Evolutionary conservation across 1,284 basidiomycete genomes (phyloP), one percentile per base, ranked within the genome.

Genomic region (Naganishia albida): DNA sequence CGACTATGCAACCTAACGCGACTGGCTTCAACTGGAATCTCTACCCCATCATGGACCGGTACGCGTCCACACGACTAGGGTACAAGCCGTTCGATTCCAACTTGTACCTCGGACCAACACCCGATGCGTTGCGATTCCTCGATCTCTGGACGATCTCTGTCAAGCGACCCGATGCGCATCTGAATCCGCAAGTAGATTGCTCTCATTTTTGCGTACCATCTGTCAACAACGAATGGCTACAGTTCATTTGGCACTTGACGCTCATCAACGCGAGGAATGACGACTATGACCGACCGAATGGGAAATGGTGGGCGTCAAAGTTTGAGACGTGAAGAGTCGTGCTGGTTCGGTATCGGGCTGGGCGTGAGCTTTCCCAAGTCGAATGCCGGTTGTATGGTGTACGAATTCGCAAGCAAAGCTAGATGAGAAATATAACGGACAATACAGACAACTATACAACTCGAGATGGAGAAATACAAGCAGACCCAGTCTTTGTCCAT

Each of bases 71-170:
- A 3, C 63, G 34, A 4, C 63, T 65, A 8, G 49, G 44, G 3
- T 65, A 65, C 49, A 43, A 40, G 15, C 63, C 63, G 10, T 59
- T 48, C 48, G 30, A 49, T 25, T 57, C 54, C 18, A 44, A 55
- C 18, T n/a, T 20, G 20, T 56, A 51, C 46, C 55, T 65, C 4
- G 34, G 48, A 42, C 55, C 55, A 7, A 30, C 48, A 6, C 25
- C 20, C 2, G 10, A 59, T 13, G 39, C 59, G 13, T 23, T 66
- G 52, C 28, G 65, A 23, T 66, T 56, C 52, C 40, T 66, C 10
- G 59, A 66, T 46, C 26, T 66, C 8, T 66, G 65, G 65, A n/a
- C 26, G 10, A 49, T 62, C 43, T 49, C 51, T 12, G 39, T 66
- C 23, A 48, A 55, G n/a, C 30, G 65, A n/a, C 60, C 65, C 10